Conservation (phyloP, 768 basidiomycete species). For the Amyloporia xantha region DNA sequence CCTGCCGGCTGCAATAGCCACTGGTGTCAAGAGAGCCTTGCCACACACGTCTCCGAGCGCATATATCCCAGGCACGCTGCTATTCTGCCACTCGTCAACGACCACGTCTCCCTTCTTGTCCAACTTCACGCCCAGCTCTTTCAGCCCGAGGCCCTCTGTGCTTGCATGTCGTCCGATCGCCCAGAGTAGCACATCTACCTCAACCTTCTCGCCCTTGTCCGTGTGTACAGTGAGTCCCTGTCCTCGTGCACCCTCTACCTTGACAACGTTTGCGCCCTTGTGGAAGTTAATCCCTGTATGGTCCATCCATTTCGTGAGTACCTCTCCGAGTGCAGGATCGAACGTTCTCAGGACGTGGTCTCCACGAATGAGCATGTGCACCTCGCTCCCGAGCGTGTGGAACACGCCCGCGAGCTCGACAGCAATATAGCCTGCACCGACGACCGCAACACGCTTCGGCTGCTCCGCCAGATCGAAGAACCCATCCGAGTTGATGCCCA, state of each 20-base stretch:
- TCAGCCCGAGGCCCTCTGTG: slow-evolving; percentile 73
- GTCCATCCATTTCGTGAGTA: slow-evolving; percentile 86
- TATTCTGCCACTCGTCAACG: slow-evolving; percentile 90
- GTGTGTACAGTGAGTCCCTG: slow-evolving; percentile 70
- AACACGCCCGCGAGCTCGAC: slow-evolving; percentile 95
- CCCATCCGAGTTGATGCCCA: slow-evolving; percentile 91
- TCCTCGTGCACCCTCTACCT: slow-evolving; percentile 70
- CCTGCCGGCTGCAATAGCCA: slow-evolving; percentile 94
- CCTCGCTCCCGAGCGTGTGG: slow-evolving; percentile 85
- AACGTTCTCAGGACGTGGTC: slow-evolving; percentile 91
- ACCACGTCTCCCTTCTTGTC: slow-evolving; percentile 77
- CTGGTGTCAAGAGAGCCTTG: slow-evolving; percentile 90
- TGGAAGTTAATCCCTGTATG: slow-evolving; percentile 90
- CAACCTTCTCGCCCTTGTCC: slow-evolving; percentile 66
- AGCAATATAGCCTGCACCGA: slow-evolving; percentile 97
- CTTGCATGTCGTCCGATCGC: slow-evolving; percentile 86
- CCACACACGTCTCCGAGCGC: slow-evolving; percentile 93
- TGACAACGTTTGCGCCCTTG: slow-evolving; percentile 65
- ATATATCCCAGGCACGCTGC: slow-evolving; percentile 60
- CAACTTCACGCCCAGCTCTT: slow-evolving; percentile 68
- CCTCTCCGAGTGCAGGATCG: slow-evolving; percentile 80
- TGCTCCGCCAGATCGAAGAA: slow-evolving; percentile 91
- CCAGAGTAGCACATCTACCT: slow-evolving; percentile 88
- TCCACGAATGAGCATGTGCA: slow-evolving; percentile 85
- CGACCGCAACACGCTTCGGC: slow-evolving; percentile 88